Evolutionary conservation across 768 basidiomycete species (phyloP).

Genomic region (Rubroboletus satanas): DNA sequence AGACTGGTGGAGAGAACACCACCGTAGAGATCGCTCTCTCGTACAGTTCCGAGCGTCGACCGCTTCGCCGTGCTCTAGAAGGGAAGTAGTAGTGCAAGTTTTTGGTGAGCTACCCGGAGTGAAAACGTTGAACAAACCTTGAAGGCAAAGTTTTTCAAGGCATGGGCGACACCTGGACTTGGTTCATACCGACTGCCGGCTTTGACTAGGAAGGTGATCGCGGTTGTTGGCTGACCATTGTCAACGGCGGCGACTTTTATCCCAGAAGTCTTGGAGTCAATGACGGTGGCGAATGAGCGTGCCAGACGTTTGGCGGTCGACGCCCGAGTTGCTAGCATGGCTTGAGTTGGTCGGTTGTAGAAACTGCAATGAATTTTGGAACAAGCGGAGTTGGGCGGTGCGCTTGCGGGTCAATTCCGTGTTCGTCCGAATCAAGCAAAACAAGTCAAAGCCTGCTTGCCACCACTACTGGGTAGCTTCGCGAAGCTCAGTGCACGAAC

Average conservation of each 20-base stretch:
- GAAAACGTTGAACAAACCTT: constrained; percentile 58
- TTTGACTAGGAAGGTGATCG: constrained; percentile 88
- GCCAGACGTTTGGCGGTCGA: constrained; percentile 55
- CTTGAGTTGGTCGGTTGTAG: constrained; percentile 7
- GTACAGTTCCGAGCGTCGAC: constrained; percentile 84
- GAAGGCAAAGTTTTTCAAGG: constrained; percentile 97
- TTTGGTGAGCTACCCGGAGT: background rate
- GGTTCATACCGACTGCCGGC: constrained; percentile 88
- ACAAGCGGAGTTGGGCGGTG: constrained; percentile 26
- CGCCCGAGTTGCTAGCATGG: constrained; percentile 62
- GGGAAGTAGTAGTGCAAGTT: no score
- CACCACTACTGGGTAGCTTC: no score
- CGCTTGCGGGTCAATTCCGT: constrained; percentile 21
- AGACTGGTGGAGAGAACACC: constrained; percentile 84
- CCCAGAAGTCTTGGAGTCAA: constrained; percentile 59
- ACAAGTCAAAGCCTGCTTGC: background rate
- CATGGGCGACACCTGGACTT: constrained; percentile 87
- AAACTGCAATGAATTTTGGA: constrained; percentile 9
- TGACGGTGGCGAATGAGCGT: constrained; percentile 79
- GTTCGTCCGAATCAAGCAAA: constrained; percentile 20
- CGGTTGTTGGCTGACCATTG: constrained; percentile 75
- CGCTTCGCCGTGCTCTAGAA: constrained; percentile 77
- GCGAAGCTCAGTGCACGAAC: no score
- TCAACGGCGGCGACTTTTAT: constrained; percentile 86
- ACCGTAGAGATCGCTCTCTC: constrained; percentile 91